phyloP scores from a whole-genome alignment of 805 yeast species.

The Wickerhamiella allomyrinae region DNA sequence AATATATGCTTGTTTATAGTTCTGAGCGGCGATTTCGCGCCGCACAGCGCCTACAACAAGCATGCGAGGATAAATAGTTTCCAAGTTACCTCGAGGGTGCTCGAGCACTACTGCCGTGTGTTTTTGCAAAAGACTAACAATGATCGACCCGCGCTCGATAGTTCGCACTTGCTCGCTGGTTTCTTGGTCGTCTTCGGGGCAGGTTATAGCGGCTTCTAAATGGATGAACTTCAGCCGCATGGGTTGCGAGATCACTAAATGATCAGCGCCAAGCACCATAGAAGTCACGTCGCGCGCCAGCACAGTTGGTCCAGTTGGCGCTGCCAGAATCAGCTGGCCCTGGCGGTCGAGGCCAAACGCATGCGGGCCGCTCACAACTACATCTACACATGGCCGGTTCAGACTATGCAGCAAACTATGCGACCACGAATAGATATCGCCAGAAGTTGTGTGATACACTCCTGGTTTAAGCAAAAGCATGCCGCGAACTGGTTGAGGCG shows the following conservation, averaged over 20 bases:
- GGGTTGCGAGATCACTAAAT: constrained; percentile 70
- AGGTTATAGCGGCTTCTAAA: constrained; percentile 30
- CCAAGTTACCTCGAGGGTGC: constrained; percentile 93
- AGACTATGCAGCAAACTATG: constrained; percentile 27
- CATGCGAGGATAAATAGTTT: constrained; percentile 84
- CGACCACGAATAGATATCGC: constrained; percentile 3
- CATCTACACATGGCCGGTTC: constrained; percentile 52
- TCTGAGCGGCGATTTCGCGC: constrained; percentile 39
- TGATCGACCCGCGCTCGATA: constrained; percentile 82
- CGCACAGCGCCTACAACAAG: constrained; percentile 81
- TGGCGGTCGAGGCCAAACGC: constrained; percentile 63
- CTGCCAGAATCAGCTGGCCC: constrained; percentile 45
- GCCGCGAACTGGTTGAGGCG: not conserved
- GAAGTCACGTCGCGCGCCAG: constrained; percentile 68
- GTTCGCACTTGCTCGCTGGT: constrained; percentile 74
- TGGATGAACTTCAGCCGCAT: constrained; percentile 73
- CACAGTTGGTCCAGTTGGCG: constrained; percentile 29
- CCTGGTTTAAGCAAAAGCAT: not conserved
- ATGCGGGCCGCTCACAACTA: constrained; percentile 6
- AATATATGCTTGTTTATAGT: constrained; percentile 60
- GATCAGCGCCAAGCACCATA: constrained; percentile 45
- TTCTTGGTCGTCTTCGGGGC: constrained; percentile 25
- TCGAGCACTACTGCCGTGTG: constrained; percentile 72
- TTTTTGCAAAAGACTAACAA: constrained; percentile 70
- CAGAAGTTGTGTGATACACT: constrained; percentile 5